These are phyloP conservation scores for Tricholoma bakamatsutake DNA, from an alignment of 768 basidiomycete species.

Conservation along the genomic window DNA sequence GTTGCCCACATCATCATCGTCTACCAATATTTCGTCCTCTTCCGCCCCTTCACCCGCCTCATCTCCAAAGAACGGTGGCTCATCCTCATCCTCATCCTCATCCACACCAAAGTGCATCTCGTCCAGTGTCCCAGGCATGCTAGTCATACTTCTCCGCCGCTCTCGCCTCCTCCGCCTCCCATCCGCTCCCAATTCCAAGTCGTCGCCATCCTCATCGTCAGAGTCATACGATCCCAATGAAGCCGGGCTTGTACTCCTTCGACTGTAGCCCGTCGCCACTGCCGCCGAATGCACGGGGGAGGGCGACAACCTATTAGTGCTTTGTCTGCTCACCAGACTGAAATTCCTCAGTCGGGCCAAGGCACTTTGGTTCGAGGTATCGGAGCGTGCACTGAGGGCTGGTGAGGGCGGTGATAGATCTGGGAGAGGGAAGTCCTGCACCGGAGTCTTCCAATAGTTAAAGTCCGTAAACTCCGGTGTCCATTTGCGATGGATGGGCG, in stretches of 20 bases:
- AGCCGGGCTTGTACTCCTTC: constrained; percentile 47
- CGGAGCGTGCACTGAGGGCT: constrained; percentile 89
- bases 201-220: constrained; percentile 44
- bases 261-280: constrained; percentile 21
- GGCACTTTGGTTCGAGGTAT: constrained; percentile 69
- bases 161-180: constrained; percentile 32
- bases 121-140: constrained; percentile 83
- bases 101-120: constrained; percentile 53
- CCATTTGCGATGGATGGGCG: constrained; percentile 87
- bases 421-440: constrained; percentile 75
- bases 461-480: constrained; percentile 92
- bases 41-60: constrained; percentile 30
- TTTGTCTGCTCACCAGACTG: constrained; percentile 54
- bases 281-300: constrained; percentile 32
- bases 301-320: constrained; percentile 15
- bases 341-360: constrained; percentile 73
- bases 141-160: constrained; percentile 63
- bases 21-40: constrained; percentile 37
- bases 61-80: constrained; percentile 24
- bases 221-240: constrained; percentile 54
- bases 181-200: constrained; percentile 33
- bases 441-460: constrained; percentile 88
- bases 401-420: constrained; percentile 86
- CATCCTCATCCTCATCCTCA: constrained; percentile 33
- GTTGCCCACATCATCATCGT: constrained; percentile 62